These are phyloP conservation scores for Eremomyces bilateralis DNA, from an alignment of 495 filamentous ascomycete species.

Conservation along the genomic window DNA sequence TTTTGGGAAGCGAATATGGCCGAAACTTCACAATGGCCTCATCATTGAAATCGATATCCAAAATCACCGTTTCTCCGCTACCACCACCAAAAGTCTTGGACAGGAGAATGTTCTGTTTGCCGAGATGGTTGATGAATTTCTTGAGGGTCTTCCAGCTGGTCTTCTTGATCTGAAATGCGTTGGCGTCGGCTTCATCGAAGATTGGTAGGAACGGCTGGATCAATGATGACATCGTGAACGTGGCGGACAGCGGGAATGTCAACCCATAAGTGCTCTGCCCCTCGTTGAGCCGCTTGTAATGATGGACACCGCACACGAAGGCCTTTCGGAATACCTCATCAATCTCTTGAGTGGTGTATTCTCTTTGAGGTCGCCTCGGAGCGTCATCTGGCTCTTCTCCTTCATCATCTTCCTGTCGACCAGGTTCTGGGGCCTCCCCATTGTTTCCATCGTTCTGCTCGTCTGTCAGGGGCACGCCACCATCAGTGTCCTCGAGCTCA, in stretches of 20 bases:
- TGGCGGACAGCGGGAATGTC: conserved; percentile 40
- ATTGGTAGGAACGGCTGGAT: conserved; percentile 47
- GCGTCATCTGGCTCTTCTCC: no score
- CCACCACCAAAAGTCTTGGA: conserved; percentile 44
- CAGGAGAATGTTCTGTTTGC: conserved; percentile 39
- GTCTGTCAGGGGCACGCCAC: not conserved
- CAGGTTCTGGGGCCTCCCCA: no score
- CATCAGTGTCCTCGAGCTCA: conserved; percentile 10
- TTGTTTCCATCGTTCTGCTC: not conserved
- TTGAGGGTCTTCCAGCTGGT: conserved; percentile 54
- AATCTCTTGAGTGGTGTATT: conserved; percentile 28
- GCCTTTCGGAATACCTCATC: conserved; percentile 47
- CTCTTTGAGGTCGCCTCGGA: not conserved
- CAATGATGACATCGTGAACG: conserved; percentile 40
- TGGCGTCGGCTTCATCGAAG: conserved; percentile 29
- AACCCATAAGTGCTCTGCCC: conserved; percentile 30
- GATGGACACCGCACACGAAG: conserved; percentile 39
- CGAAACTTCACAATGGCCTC: conserved; percentile 30
- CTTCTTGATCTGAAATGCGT: conserved; percentile 48
- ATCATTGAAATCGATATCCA: conserved; percentile 45
- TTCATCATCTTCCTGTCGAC: no score
- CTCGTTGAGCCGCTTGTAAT: conserved; percentile 29
- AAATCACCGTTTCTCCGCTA: conserved; percentile 41
- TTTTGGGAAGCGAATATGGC: conserved; percentile 41
- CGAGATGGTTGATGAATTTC: conserved; percentile 51